phyloP scores from a whole-genome alignment of 23 red algal genomes.

The Agarophyton chilense region DNA sequence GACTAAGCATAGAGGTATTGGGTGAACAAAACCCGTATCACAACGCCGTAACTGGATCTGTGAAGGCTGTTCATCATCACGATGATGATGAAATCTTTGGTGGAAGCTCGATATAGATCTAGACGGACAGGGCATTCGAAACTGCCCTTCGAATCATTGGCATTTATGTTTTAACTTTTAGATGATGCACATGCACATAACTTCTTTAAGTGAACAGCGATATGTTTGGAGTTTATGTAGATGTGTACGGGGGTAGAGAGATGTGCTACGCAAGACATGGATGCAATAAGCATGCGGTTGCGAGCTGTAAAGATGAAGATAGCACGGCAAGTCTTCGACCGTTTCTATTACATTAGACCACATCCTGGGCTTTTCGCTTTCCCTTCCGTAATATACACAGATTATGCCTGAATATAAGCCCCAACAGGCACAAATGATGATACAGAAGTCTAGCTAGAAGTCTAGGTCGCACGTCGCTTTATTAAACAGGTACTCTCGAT shows the following conservation, averaged over 20 bases:
- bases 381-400: neutral
- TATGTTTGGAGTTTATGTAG: neutral
- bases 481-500: conserved; percentile 80
- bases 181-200: neutral
- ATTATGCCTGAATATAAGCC: neutral
- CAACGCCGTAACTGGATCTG: conserved; percentile 62
- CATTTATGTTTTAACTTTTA: no score
- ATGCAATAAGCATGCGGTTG: neutral
- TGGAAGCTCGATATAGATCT: conserved; percentile 42
- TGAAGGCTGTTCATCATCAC: conserved; percentile 30
- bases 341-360: neutral
- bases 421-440: neutral
- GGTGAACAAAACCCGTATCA: conserved; percentile 66
- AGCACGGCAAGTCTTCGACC: neutral
- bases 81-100: conserved; percentile 37
- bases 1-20: conserved; percentile 66
- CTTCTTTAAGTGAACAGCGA: neutral
- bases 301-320: neutral
- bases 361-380: neutral
- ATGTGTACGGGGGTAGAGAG: neutral
- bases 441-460: conserved; percentile 45
- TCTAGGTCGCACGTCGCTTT: conserved; percentile 80
- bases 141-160: no score
- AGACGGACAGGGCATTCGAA: neutral
- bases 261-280: neutral